Percentiles rank a stretch among this genome's conserved stretches.
Evolutionary conservation across 2,329 filamentous ascomycete genomes (phyloP).

Genomic region (Beauveria scarabaeidicola): DNA sequence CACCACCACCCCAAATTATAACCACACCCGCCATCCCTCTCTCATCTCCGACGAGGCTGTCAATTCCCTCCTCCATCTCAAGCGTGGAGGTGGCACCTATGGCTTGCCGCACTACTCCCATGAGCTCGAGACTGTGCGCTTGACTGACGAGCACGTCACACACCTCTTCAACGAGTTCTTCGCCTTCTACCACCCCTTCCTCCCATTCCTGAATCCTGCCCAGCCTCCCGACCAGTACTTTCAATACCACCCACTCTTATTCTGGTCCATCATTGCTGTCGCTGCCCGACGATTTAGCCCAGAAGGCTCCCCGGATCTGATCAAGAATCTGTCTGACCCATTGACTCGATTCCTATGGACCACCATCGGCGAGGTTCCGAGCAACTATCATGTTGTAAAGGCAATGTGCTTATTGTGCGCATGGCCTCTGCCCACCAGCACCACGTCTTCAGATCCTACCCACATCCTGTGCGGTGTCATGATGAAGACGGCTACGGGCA

Average conservation of each 20-base stretch:
- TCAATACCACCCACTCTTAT: constrained; percentile 69
- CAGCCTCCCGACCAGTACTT: constrained; percentile 66
- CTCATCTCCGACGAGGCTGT: constrained; percentile 61
- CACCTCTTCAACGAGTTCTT: constrained; percentile 69
- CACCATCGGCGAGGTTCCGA: constrained; percentile 68
- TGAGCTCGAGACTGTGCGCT: constrained; percentile 53
- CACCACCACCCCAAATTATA: constrained; percentile 44
- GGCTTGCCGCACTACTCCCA: constrained; percentile 50
- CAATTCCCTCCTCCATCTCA: constrained; percentile 57
- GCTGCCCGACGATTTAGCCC: constrained; percentile 61
- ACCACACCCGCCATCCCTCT: constrained; percentile 53
- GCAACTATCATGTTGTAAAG: constrained; percentile 73
- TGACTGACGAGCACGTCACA: constrained; percentile 54
- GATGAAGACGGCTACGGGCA: constrained; percentile 81
- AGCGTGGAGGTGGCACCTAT: constrained; percentile 52
- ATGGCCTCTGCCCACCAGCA: constrained; percentile 77
- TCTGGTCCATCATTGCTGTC: constrained; percentile 75
- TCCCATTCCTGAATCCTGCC: constrained; percentile 62
- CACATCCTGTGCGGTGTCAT: constrained; percentile 75
- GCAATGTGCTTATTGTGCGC: constrained; percentile 71
- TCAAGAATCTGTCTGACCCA: constrained; percentile 59
- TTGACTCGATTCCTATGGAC: constrained; percentile 67
- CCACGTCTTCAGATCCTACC: constrained; percentile 69
- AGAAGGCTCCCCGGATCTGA: constrained; percentile 47
- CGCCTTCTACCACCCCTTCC: constrained; percentile 64